Conservation (phyloP, 192 early-diverging fungal species). For the Backusella mclennaniae region DNA sequence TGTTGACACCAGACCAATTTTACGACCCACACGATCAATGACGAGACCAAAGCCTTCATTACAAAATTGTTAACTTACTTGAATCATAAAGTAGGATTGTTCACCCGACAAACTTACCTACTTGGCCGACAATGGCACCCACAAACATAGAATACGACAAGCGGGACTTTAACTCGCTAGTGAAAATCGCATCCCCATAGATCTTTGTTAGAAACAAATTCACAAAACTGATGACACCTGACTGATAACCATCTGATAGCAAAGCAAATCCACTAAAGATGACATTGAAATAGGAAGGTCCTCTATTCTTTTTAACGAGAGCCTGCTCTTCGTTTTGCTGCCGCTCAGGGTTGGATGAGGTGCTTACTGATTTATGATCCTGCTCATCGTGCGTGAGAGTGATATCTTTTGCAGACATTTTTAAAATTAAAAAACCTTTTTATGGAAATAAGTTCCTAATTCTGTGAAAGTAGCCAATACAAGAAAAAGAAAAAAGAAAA, state of each 20-base stretch:
- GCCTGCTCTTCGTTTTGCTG: neutral
- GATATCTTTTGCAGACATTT: neutral
- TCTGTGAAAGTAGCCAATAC: neutral
- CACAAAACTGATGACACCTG: conserved; percentile 49
- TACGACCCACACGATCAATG: conserved; percentile 55
- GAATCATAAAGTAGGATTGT: neutral
- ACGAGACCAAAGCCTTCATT: conserved; percentile 41
- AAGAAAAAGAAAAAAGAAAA: neutral
- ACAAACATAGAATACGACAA: conserved; percentile 53
- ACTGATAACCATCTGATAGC: conserved; percentile 56
- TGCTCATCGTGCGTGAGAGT: neutral
- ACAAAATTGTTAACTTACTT: neutral
- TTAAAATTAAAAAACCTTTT: conserved; percentile 1
- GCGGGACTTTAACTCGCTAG: conserved; percentile 36
- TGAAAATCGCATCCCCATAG: conserved; percentile 39
- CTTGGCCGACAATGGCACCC: conserved; percentile 52
- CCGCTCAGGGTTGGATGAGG: neutral
- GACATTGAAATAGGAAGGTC: conserved; percentile 27
- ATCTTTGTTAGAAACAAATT: conserved; percentile 45
- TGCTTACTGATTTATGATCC: neutral
- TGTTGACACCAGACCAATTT: conserved; percentile 48
- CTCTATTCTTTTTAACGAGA: neutral
- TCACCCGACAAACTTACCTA: conserved; percentile 15
- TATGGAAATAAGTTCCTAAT: conserved; percentile 4
- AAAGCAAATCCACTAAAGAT: conserved; percentile 43